These are phyloP conservation scores for Hibiscus syriacus DNA, from an alignment of 345 rosid genomes.

Conservation along the genomic window DNA sequence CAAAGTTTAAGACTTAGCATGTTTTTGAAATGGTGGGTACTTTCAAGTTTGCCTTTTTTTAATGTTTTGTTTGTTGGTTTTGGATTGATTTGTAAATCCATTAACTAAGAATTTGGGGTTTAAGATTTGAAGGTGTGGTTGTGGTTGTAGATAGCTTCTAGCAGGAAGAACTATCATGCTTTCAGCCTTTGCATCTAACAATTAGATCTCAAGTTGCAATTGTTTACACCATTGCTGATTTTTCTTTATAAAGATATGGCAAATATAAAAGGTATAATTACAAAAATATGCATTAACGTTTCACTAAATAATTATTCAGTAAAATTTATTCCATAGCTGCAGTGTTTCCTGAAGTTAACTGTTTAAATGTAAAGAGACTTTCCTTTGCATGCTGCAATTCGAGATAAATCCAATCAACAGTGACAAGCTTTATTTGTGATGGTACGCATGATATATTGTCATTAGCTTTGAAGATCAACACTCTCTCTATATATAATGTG, in stretches of 20 bases:
- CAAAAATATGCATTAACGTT: no score
- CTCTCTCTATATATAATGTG: background rate
- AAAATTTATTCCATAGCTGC: background rate
- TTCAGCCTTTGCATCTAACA: background rate
- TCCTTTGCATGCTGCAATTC: background rate
- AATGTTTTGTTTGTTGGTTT: slow-evolving; percentile 3
- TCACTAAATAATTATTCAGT: no score
- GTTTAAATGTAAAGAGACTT: background rate
- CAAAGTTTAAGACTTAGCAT: background rate
- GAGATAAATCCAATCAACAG: background rate
- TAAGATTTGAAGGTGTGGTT: no score
- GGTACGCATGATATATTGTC: background rate
- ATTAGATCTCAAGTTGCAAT: background rate
- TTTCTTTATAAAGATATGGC: no score
- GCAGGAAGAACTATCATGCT: background rate
- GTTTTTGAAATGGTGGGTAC: slow-evolving; percentile 7
- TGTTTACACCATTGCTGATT: background rate
- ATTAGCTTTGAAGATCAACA: background rate
- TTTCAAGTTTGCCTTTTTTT: background rate
- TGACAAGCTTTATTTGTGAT: background rate
- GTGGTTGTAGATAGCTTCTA: background rate
- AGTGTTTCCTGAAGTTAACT: background rate
- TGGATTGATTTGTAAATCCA: background rate
- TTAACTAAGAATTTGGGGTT: background rate
- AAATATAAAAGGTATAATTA: no score